Evolutionary conservation across 2,329 filamentous ascomycete species (phyloP), one percentile per base, ranked within the genome.

Genomic region (Trichoderma koningii): DNA sequence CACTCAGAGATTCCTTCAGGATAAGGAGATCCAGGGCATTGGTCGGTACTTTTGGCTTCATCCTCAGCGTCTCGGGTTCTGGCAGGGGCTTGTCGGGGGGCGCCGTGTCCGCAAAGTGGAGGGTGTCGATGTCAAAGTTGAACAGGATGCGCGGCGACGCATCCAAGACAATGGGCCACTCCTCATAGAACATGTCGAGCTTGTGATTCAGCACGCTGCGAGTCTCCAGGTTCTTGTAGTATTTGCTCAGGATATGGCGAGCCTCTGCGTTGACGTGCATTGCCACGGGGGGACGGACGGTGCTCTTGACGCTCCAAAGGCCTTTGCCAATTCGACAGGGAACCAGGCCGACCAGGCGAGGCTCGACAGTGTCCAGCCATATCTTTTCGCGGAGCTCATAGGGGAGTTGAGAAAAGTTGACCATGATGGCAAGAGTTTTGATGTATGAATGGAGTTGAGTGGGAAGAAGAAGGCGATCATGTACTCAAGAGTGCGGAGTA

Each of bases 81-180:
- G 26, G 50, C 26, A 63, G n/a, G 15, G 59, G 59, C 42, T 63
- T 53, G n/a, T 63, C 59, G 42, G 59, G 59, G 47, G 59, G 48
- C 12, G 41, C 44, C 50, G 23, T 38, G 7, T 63, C 59, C 26
- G 50, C 59, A 63, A 63, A 63, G 41, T 63, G 59, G 12, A 63
- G 59, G 7, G 59, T 63, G 28, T 63, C 59, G 7, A 63, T 26
- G 14, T 63, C 59, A 55, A 63, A 63, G 59, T 63, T 63, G 59
- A 63, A 63, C 1, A 55, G 26, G n/a, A 63, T 63, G 23, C 17
- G 42, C 5, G 59, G 59, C 41, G 48, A 38, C 10, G 50, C 28
- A 44, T 63, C 59, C 41, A 63, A 19, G 28, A 47, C 59, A 30
- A 63, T 23, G 19, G 41, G 57, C 57, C 57, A 62, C 5, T 7